Conservation (phyloP, 106 monocot species). For the Dendrobium huoshanense region DNA sequence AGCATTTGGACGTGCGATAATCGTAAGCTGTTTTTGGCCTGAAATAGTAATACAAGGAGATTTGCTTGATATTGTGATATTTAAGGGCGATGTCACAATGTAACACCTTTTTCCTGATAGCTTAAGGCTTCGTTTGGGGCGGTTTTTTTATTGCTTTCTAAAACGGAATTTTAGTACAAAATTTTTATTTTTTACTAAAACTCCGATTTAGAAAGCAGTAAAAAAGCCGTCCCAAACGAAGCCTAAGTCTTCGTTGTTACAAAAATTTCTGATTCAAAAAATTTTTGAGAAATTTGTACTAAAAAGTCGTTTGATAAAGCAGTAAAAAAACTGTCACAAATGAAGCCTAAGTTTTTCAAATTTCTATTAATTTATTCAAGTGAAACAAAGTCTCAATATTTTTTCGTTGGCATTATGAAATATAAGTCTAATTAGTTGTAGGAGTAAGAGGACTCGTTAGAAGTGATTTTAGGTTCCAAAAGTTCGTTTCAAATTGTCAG, state of each 20-base stretch:
- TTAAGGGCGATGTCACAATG: neutral
- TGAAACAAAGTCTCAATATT: neutral
- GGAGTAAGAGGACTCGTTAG: neutral
- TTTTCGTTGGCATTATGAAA: neutral
- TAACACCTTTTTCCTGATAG: neutral
- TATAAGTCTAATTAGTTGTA: neutral
- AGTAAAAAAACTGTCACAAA: too few relatives aligned
- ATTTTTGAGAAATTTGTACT: too few relatives aligned
- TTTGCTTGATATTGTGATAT: neutral
- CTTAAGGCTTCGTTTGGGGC: neutral
- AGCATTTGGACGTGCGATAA: slow-evolving; percentile 26
- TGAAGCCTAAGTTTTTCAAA: neutral
- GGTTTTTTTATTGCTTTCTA: too few relatives aligned
- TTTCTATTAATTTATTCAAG: neutral
- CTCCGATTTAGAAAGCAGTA: too few relatives aligned
- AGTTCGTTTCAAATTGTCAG: neutral
- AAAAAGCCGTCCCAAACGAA: too few relatives aligned
- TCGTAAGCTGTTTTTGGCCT: slow-evolving; percentile 11
- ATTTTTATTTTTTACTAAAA: too few relatives aligned
- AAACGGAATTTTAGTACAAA: too few relatives aligned
- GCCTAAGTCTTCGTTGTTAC: too few relatives aligned
- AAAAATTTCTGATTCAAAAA: too few relatives aligned
- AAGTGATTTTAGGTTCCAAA: neutral
- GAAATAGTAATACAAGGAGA: neutral
- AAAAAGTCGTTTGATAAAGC: too few relatives aligned